Evolutionary conservation across 768 basidiomycete genomes (phyloP).

Genomic region (Kwoniella sp.): DNA sequence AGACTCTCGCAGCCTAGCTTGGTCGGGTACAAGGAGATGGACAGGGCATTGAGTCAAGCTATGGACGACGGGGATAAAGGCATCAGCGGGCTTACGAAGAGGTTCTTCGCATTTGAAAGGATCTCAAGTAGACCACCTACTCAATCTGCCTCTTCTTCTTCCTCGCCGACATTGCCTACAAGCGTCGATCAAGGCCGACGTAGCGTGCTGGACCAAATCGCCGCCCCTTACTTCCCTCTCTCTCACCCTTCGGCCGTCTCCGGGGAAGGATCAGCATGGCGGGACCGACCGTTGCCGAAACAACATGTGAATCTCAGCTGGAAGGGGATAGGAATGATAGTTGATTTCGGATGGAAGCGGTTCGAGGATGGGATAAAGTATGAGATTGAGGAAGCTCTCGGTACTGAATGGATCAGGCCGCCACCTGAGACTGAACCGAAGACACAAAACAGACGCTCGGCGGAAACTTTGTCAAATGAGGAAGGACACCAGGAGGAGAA

Average conservation of each 20-base stretch:
- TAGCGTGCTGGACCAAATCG: conserved; percentile 1
- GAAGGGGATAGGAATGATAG: conserved; percentile 28
- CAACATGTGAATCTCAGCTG: conserved; percentile 27
- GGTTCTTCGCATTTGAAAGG: neutral
- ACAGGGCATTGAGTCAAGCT: conserved; percentile 7
- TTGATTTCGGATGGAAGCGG: conserved; percentile 32
- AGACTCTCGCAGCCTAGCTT: conserved; percentile 30
- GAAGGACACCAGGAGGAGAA: neutral
- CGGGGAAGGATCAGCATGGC: neutral
- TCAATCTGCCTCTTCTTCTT: neutral
- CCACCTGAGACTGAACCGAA: neutral
- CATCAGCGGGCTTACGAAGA: neutral
- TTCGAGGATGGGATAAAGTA: conserved; percentile 29
- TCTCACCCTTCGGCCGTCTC: neutral
- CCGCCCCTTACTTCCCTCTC: neutral
- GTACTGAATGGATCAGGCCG: conserved; percentile 15
- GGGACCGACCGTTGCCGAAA: conserved; percentile 14
- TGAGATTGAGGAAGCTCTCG: conserved; percentile 25
- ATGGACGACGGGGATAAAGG: neutral
- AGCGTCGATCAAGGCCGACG: neutral
- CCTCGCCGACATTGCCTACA: neutral
- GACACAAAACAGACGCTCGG: neutral
- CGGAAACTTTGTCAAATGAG: neutral
- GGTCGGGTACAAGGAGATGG: conserved; percentile 30
- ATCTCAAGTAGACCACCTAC: neutral